Evolutionary conservation across 176 grass and related monocot genomes (phyloP).

Genomic region (Zoysia pacifica): DNA sequence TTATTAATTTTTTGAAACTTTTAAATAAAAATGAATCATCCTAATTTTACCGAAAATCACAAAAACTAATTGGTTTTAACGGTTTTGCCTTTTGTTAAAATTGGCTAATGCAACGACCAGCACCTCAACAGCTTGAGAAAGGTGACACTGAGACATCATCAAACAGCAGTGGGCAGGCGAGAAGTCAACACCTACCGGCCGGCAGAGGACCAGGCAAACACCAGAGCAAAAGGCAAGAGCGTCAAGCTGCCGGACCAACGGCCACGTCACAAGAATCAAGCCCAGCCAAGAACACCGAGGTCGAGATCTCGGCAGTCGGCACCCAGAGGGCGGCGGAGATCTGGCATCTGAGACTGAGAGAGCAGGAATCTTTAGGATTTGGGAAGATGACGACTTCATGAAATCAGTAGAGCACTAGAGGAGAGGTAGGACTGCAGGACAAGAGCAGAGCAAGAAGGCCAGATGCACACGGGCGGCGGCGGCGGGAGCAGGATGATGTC

Average conservation of each 20-base stretch:
- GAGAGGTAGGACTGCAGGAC: not conserved
- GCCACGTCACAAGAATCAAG: not conserved
- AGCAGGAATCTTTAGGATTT: not conserved
- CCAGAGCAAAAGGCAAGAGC: not conserved
- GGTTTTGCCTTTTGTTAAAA: too few species aligned
- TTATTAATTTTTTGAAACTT: too few species aligned
- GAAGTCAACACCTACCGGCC: constrained; percentile 25
- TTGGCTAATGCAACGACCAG: too few species aligned
- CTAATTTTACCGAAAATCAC: too few species aligned
- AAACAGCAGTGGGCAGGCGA: not conserved
- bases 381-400: not conserved
- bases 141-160: not conserved
- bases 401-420: not conserved
- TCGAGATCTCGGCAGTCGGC: not conserved
- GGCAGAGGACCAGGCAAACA: not conserved
- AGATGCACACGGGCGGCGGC: too few species aligned
- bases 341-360: not conserved
- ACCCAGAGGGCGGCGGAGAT: constrained; percentile 8
- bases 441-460: not conserved
- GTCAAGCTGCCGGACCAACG: not conserved
- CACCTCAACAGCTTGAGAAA: too few species aligned
- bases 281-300: not conserved
- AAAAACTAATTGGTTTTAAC: too few species aligned
- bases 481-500: not conserved
- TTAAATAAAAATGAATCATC: too few species aligned